Evolutionary conservation across 139 green algal species (phyloP).

Genomic region (Coelastrella sp.): DNA sequence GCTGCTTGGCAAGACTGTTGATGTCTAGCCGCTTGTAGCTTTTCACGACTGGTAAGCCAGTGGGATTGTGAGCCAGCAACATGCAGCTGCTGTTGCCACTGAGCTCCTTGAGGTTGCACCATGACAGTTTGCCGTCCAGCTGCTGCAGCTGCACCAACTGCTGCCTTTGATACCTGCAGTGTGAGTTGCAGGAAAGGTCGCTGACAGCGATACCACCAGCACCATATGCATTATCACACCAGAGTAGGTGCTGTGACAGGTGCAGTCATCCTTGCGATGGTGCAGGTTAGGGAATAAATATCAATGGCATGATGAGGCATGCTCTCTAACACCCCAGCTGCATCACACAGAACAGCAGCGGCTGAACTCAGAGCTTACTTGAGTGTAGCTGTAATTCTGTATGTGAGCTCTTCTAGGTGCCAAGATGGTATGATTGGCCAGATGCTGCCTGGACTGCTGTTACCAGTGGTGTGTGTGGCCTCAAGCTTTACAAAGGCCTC

Average conservation of each 20-base stretch:
- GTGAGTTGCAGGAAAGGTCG: no score
- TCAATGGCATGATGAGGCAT: no score
- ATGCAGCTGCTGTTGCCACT: constrained; percentile 71
- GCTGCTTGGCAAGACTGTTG: constrained; percentile 48
- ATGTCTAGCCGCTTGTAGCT: constrained; percentile 64
- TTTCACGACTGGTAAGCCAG: constrained; percentile 42
- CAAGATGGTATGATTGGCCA: neutral
- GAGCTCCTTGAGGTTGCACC: constrained; percentile 76
- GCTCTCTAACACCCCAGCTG: no score
- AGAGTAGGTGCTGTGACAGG: no score
- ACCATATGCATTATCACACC: neutral
- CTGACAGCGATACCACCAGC: no score
- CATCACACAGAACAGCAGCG: neutral
- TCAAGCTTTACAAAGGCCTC: constrained; percentile 51
- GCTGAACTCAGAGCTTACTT: neutral
- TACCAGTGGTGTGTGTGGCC: constrained; percentile 13
- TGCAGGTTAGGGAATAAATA: no score
- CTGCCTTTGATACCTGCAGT: constrained; percentile 63
- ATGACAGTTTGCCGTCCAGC: constrained; percentile 67
- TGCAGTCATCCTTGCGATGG: no score
- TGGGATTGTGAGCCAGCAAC: constrained; percentile 64
- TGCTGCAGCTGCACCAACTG: constrained; percentile 73
- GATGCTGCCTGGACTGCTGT: neutral
- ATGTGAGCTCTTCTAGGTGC: constrained; percentile 32
- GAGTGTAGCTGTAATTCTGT: constrained; percentile 6